Percentiles rank a stretch among this genome's conserved stretches.
These are phyloP conservation scores for Zoysia japonica DNA, from an alignment of 176 grass and related monocot species.

Conservation along the genomic window DNA sequence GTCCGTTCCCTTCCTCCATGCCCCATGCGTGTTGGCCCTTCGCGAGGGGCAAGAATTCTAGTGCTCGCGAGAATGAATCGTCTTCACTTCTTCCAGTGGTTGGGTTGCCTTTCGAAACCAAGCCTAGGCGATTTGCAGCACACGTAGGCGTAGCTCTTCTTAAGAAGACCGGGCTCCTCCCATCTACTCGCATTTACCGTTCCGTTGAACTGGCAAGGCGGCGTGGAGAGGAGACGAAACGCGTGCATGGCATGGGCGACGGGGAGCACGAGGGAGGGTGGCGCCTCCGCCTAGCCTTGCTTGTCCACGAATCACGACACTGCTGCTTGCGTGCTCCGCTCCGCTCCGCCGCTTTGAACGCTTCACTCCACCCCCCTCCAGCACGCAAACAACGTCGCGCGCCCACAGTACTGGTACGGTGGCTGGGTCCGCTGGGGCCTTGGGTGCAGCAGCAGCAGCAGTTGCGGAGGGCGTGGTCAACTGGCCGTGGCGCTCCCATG, in stretches of 20 bases:
- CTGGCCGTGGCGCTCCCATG: not conserved
- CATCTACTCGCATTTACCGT: not conserved
- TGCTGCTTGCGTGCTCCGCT: slow-evolving; percentile 6
- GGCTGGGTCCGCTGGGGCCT: too few species aligned
- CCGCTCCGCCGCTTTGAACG: not conserved
- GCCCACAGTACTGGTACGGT: not conserved
- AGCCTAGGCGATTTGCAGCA: too few species aligned
- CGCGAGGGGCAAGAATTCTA: slow-evolving; percentile 14
- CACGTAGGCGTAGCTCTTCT: too few species aligned
- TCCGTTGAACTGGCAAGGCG: not conserved
- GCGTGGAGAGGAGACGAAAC: not conserved
- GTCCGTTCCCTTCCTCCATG: not conserved
- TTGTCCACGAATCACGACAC: not conserved
- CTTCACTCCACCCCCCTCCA: not conserved
- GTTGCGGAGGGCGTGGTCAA: not conserved
- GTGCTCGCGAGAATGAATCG: not conserved
- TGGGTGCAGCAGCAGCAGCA: not conserved
- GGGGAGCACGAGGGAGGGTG: not conserved
- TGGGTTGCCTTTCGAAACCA: not conserved
- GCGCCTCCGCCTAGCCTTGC: not conserved
- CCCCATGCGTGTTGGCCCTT: not conserved
- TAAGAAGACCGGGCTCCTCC: too few species aligned
- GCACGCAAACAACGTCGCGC: not conserved
- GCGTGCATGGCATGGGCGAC: not conserved
- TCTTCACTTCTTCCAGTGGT: not conserved